These are phyloP conservation scores for Capsicum baccatum DNA, from an alignment of 257 asterid species.

Conservation along the genomic window DNA sequence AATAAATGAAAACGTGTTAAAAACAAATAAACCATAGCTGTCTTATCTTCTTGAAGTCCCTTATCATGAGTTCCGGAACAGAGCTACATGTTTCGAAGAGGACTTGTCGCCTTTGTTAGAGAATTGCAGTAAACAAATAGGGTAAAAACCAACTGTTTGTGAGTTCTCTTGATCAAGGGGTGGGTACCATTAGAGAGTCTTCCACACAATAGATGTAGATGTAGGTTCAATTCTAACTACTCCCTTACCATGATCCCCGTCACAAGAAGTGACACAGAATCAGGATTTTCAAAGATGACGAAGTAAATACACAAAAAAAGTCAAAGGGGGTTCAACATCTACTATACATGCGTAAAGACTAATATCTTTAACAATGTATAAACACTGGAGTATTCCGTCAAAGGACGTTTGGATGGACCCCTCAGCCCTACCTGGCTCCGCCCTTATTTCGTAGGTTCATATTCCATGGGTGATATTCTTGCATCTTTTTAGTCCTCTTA, in stretches of 20 bases:
- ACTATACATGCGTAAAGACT: too few species aligned
- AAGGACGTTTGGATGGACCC: too few species aligned
- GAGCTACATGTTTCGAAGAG: background rate
- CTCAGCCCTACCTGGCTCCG: too few species aligned
- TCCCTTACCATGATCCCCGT: background rate
- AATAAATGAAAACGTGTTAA: background rate
- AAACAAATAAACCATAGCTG: background rate
- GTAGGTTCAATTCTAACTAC: background rate
- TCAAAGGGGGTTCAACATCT: too few species aligned
- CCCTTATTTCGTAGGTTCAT: too few species aligned
- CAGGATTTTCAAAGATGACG: too few species aligned
- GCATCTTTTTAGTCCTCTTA: background rate
- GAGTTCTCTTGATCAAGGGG: too few species aligned
- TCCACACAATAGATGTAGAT: background rate
- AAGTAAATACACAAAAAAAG: too few species aligned
- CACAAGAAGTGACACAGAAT: too few species aligned
- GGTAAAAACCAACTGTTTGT: background rate
- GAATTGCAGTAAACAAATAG: too few species aligned
- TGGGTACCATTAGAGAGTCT: background rate
- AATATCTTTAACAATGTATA: too few species aligned
- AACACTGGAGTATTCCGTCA: too few species aligned
- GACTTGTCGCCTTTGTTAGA: background rate
- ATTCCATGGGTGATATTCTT: background rate
- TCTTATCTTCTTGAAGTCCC: constrained; percentile 7
- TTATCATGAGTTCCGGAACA: background rate